A percentile compares a stretch with the other conserved stretches of the same genome.
Evolutionary conservation across 768 basidiomycete species (phyloP).

Genomic region (Boletus sp.): DNA sequence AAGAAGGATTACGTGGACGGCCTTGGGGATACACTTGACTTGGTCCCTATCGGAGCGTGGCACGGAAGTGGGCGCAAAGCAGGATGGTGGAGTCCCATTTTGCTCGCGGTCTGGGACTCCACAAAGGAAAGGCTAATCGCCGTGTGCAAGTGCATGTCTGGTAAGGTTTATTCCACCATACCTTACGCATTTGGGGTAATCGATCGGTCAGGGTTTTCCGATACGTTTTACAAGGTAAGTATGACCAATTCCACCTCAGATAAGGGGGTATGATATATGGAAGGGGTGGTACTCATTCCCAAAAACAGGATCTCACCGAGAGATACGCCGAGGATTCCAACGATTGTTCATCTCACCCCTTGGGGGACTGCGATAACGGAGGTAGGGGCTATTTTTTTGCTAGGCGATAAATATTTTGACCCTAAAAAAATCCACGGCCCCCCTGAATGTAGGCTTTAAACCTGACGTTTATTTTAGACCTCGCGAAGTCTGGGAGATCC

Average conservation of each 20-base stretch:
- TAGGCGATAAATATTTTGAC: not conserved
- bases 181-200: not conserved
- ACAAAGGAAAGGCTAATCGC: constrained; percentile 62
- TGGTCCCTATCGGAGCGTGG: constrained; percentile 80
- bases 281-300: constrained; percentile 5
- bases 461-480: constrained; percentile 72
- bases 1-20: constrained; percentile 90
- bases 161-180: constrained; percentile 35
- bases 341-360: constrained; percentile 47
- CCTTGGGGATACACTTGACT: constrained; percentile 70
- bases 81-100: constrained; percentile 88
- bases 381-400: constrained; percentile 38
- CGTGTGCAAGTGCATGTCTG: constrained; percentile 89
- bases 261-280: not conserved
- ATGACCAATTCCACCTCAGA: not conserved
- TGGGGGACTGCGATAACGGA: constrained; percentile 63
- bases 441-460: constrained; percentile 43
- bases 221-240: constrained; percentile 69
- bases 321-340: constrained; percentile 59
- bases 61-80: constrained; percentile 88
- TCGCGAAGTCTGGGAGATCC: constrained; percentile 85
- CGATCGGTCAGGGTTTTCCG: constrained; percentile 65
- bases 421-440: not conserved
- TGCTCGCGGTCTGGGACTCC: constrained; percentile 74
- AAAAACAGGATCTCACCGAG: constrained; percentile 53